These are phyloP conservation scores for Barnettozyma salicaria DNA, from an alignment of 805 yeast species.

Conservation along the genomic window DNA sequence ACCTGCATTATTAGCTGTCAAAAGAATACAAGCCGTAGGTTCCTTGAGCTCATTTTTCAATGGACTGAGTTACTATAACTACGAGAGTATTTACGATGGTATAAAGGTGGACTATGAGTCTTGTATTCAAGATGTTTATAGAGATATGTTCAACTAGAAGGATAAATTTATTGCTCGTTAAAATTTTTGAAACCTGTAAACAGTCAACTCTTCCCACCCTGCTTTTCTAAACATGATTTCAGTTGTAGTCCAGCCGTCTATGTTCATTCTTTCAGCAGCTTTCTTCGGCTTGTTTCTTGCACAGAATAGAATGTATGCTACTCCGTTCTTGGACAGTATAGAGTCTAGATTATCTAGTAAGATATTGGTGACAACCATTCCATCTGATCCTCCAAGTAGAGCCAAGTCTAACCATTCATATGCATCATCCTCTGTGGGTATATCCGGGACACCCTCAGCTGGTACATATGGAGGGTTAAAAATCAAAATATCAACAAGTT, in stretches of 20 bases:
- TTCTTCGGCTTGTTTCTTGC: constrained; percentile 78
- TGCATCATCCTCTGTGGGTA: constrained; percentile 45
- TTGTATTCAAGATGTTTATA: constrained; percentile 50
- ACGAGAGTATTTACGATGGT: constrained; percentile 59
- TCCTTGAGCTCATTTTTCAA: constrained; percentile 61
- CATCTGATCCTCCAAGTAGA: constrained; percentile 80
- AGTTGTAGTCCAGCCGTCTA: constrained; percentile 47
- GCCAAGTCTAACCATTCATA: constrained; percentile 84
- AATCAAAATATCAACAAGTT: constrained; percentile 61
- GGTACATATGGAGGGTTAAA: constrained; percentile 99
- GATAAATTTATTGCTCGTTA: not conserved
- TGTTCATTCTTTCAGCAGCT: constrained; percentile 45
- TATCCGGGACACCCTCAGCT: constrained; percentile 61
- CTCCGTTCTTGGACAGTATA: constrained; percentile 53
- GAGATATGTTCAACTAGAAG: constrained; percentile 42
- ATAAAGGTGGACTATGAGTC: constrained; percentile 34
- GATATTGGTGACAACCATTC: constrained; percentile 77
- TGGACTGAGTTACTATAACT: constrained; percentile 55
- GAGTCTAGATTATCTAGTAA: constrained; percentile 50
- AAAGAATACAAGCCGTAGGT: constrained; percentile 33
- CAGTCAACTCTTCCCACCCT: constrained; percentile 91
- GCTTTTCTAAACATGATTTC: constrained; percentile 68
- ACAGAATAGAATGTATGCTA: constrained; percentile 86
- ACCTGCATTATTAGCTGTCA: constrained; percentile 35
- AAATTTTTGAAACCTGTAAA: constrained; percentile 48